These are phyloP conservation scores for Penicillium sp. DNA, from an alignment of 2,329 filamentous ascomycete genomes.

Conservation along the genomic window DNA sequence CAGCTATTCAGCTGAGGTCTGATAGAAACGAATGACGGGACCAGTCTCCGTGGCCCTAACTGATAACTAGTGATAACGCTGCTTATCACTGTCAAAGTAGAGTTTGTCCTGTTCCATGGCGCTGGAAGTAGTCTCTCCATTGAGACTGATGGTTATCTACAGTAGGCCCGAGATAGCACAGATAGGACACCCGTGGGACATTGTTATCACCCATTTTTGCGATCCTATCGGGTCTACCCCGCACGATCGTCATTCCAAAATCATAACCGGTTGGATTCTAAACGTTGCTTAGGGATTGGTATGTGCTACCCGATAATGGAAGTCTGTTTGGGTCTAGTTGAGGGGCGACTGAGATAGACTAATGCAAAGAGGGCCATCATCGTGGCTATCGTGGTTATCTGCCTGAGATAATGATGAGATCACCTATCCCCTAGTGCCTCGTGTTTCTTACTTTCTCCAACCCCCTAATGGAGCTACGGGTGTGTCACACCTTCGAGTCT, in stretches of 20 bases:
- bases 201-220: slow-evolving; percentile 10
- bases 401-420: slow-evolving; percentile 16
- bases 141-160: background rate
- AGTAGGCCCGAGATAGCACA: slow-evolving; percentile 4
- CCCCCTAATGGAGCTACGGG: background rate
- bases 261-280: slow-evolving; percentile 6
- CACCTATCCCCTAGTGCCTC: slow-evolving; percentile 2
- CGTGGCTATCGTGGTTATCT: slow-evolving; percentile 1
- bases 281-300: background rate
- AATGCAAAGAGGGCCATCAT: background rate
- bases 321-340: slow-evolving; percentile 3
- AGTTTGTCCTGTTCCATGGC: slow-evolving; percentile 1
- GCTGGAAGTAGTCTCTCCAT: background rate
- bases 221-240: slow-evolving; percentile 16
- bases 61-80: background rate
- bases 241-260: slow-evolving; percentile 21
- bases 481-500: background rate
- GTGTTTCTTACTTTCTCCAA: background rate
- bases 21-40: background rate
- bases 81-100: background rate
- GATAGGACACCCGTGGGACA: background rate
- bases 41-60: background rate
- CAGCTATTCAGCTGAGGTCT: background rate
- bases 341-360: background rate
- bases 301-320: slow-evolving; percentile 10